These are phyloP conservation scores for Cinchona pubescens DNA, from an alignment of 257 asterid species.

Conservation along the genomic window DNA sequence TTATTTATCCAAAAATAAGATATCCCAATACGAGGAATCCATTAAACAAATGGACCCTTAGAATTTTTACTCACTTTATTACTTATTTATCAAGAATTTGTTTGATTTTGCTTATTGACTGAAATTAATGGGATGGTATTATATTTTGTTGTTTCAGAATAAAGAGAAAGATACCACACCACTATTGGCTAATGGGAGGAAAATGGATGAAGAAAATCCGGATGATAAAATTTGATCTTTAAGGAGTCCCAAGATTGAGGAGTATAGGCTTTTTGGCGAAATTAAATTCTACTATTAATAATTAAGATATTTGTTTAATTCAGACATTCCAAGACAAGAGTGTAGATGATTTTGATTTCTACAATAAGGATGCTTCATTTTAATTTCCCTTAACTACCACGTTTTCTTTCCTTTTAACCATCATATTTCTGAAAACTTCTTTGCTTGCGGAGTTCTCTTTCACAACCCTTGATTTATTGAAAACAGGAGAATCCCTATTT, in stretches of 20 bases:
- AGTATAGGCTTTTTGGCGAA: too few species aligned
- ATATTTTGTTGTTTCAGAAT: constrained; percentile 29
- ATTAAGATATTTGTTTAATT: background rate
- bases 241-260: constrained; percentile 43
- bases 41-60: too few species aligned
- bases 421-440: too few species aligned
- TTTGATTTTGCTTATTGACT: background rate
- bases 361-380: too few species aligned
- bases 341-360: constrained; percentile 7
- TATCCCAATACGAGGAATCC: too few species aligned
- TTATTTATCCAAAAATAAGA: too few species aligned
- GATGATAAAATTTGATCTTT: constrained; percentile 27
- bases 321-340: background rate
- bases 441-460: too few species aligned
- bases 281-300: too few species aligned
- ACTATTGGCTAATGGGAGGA: constrained; percentile 35
- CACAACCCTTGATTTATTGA: too few species aligned
- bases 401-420: background rate
- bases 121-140: background rate
- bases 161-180: constrained; percentile 73
- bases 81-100: background rate
- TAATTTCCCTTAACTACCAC: background rate
- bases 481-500: too few species aligned
- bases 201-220: constrained; percentile 44
- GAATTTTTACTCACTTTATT: background rate